A percentile compares a stretch with the other conserved stretches of the same genome.
Conservation (phyloP, 2,329 filamentous ascomycete species). For the Fusarium keratoplasticum region DNA sequence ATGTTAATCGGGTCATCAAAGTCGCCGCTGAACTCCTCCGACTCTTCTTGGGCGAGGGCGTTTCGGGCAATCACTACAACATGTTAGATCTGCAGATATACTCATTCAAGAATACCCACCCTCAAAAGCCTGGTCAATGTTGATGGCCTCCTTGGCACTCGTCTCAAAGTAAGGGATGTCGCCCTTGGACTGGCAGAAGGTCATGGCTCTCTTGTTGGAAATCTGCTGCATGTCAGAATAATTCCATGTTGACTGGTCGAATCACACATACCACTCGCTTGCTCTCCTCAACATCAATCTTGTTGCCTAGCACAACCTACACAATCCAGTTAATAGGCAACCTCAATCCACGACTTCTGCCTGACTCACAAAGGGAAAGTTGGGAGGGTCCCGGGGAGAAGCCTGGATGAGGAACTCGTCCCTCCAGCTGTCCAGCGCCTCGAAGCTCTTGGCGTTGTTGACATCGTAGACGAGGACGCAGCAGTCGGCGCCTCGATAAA, state of each 20-base stretch:
- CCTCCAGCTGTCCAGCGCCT: conserved; percentile 97
- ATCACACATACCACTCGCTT: conserved; percentile 78
- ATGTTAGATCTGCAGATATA: conserved; percentile 4
- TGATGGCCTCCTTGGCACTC: conserved; percentile 97
- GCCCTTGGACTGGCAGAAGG: conserved; percentile 97
- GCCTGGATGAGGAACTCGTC: conserved; percentile 99
- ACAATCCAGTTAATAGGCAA: conserved; percentile 34
- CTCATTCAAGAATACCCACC: conserved; percentile 56
- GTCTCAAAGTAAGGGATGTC: conserved; percentile 99
- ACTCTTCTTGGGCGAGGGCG: conserved; percentile 95
- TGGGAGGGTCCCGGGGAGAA: conserved; percentile 94
- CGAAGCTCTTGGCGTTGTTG: conserved; percentile 99
- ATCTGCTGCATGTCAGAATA: conserved; percentile 66
- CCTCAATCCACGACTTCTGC: not conserved
- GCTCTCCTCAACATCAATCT: conserved; percentile 98
- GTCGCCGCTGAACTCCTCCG: conserved; percentile 96
- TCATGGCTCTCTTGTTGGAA: conserved; percentile 94
- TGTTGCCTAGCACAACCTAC: conserved; percentile 95
- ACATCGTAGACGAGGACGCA: conserved; percentile 98
- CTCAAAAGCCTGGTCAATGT: conserved; percentile 87
- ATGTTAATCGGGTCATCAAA: conserved; percentile 99
- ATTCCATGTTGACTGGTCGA: not conserved
- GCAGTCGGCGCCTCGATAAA: conserved; percentile 97
- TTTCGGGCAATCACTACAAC: conserved; percentile 90
- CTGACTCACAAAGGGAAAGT: conserved; percentile 91